Base-by-base conservation (phyloP, 1,284 basidiomycete species). In the Naganishia cerealis region DNA sequence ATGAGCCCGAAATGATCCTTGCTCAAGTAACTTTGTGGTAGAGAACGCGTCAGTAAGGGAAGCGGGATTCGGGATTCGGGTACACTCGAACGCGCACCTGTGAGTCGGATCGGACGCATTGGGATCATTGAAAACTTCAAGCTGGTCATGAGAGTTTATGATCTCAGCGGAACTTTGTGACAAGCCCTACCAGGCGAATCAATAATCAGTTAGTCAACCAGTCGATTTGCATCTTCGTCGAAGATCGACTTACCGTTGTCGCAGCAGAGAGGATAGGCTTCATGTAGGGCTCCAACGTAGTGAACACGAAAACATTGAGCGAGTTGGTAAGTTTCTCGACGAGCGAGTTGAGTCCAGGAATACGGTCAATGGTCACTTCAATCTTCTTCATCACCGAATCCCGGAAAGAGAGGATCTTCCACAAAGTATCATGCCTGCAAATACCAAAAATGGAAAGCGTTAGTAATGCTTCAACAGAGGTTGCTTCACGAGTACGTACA, bases 321-420 rank as follows among this genome's bases (percentile, higher is more conserved):
- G 87, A 86, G 74, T 93, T 90, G 75, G 84, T 86, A 62, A 96
- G 82, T 80, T 91, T 94, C 73, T 94, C 91, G 57, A 94, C 86
- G 63, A 95, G 78, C 0, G 88, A 79, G 1, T 84, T 73, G n/a
- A 86, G 79, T 16, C 84, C 84, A 0, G 84, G 84, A 57, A 83
- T 84, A 80, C 74, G 76, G 84, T 89, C 90, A 70, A 96, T 93
- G 0, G 89, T 94, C 73, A 74, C 75, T 75, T 89, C 87, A 67
- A 97, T 92, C 77, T 87, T 88, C 85, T 94, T 95, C 77, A 88
- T 87, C 82, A 88, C 85, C 24, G 85, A 86, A 80, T 97, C 94
- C 61, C 92, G 85, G 81, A 94, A 94, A 55, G 85, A 87, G 75
- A 96, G 80, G 13, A 96, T 87, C 80, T 91, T 87, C 92, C 92